Base-by-base conservation (phyloP, 2,329 filamentous ascomycete species). In the Dactylellina sp. region DNA sequence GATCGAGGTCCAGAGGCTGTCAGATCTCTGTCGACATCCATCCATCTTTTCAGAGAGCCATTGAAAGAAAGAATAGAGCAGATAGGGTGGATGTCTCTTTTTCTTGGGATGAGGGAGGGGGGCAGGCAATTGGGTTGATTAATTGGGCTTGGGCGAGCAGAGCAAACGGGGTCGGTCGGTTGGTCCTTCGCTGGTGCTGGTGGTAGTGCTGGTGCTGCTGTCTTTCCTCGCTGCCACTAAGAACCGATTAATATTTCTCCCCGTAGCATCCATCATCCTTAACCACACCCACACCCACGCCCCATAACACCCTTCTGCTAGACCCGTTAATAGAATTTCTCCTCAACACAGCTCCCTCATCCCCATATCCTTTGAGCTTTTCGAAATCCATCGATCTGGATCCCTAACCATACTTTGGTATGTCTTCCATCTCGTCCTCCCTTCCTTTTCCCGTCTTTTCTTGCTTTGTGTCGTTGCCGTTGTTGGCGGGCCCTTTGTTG, bases 331-430 rank as follows among this genome's bases (percentile, higher is more conserved):
- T 50, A 50, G 20, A 28, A 50, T 18, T 50, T 28, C 22, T 28
- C 22, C 46, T 25, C 53, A 57, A 57, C 50, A 22, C 39, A 49
- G 35, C 61, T 47, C 63, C 63, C 52, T 24, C 52, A 57, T 59
- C 40, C 9, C 32, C 52, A 63, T 40, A 24, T n/a, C 11, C 32
- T 22, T 56, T 40, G n/a, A 24, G 39, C 46, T 18, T 35, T 46
- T 20, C 20, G 35, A 14, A 12, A 56, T 47, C 42, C 37, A 55
- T 56, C 49, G 39, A 56, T 39, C 70, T 66, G 68, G 60, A 52
- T 52, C 25, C 61, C 44, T 65, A 20, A 52, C 42, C 35, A 42
- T 42, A 50, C 37, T 49, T 28, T 60, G 50, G 70, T 74, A 74
- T 24, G 70, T 66, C 39, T 47, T 7, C 44, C 42, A 24, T 35